A percentile compares a stretch with the other conserved stretches of the same genome.
Evolutionary conservation across 2,329 filamentous ascomycete species (phyloP).

Genomic region (Xylaria arbuscula): DNA sequence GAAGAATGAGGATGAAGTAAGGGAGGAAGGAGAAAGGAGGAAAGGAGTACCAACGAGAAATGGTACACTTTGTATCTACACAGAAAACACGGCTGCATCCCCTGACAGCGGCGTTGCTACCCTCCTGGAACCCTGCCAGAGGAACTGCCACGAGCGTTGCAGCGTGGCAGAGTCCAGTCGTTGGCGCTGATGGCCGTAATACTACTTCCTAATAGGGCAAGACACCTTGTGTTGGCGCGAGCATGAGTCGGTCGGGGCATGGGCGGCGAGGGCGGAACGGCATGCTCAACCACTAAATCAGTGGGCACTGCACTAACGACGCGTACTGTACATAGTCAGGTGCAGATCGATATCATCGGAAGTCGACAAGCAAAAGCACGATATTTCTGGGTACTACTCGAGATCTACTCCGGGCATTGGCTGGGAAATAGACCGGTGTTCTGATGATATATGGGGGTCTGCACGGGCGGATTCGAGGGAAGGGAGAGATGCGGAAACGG

Average conservation of each 20-base stretch:
- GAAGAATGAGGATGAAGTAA: constrained; percentile 10
- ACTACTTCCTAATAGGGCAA: constrained; percentile 13
- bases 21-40: constrained; percentile 23
- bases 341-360: constrained; percentile 29
- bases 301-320: neutral
- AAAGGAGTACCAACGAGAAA: constrained; percentile 14
- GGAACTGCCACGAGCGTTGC: no score
- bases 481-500: constrained; percentile 4
- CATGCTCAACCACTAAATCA: neutral
- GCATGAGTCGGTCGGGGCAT: constrained; percentile 16
- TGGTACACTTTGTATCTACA: neutral
- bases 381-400: constrained; percentile 10
- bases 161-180: neutral
- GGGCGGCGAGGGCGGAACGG: constrained; percentile 22
- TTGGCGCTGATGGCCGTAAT: neutral
- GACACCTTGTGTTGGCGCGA: neutral
- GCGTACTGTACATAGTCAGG: neutral
- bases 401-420: constrained; percentile 10
- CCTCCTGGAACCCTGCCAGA: neutral
- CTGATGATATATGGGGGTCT: constrained; percentile 1
- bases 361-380: constrained; percentile 3
- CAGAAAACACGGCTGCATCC: neutral
- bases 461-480: neutral
- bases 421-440: constrained; percentile 1
- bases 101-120: neutral